Base-by-base conservation (phyloP, 2,329 filamentous ascomycete species). In the Tolypocladium amazonense region DNA sequence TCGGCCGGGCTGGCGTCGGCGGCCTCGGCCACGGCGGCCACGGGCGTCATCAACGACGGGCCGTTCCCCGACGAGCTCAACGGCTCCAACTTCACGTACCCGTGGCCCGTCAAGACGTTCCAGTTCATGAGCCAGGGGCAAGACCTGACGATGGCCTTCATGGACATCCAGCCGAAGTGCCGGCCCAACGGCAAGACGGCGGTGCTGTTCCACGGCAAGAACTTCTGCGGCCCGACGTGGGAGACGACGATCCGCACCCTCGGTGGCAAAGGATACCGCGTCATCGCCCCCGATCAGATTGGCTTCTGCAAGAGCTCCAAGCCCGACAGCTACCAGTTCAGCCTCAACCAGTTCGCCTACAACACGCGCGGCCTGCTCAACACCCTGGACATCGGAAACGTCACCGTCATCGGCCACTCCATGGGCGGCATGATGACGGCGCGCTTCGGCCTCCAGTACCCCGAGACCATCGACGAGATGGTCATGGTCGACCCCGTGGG, bases 261-360 rank as follows among this genome's bases (percentile, higher is more conserved):
- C 58, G 65, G 72, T 4, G 62, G 64, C 2, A 67, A 66, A 35
- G 81, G 80, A 50, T 82, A 80, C 63, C 78, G 81, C 45, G 78
- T 83, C 57, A 76, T 83, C 57, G 70, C 80, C 2, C 78, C 80
- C 0, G 81, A 84, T 63, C 80, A 83, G 62, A 70, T 84, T 55
- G 81, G 81, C 61, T 84, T 81, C 70, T 84, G 81, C 76, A 83
- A 83, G 68, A 82, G 79, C 11, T 75, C 76, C 33, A 83, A 83
- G 68, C 78, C 79, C 0, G 65, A 66, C 1, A 65, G 65, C 15
- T 83, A 83, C 66, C 80, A 83, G 65, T 82, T 80, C 70, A 79
- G 74, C 33, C 71, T 83, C 9, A 74, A 77, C 38, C 80, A 82
- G 67, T 70, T 83, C 8, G 76, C 78, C 1, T 71, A 72, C 63